These are phyloP conservation scores for Arthrobotrys megalospora DNA, from an alignment of 2,329 filamentous ascomycete genomes.

Conservation along the genomic window DNA sequence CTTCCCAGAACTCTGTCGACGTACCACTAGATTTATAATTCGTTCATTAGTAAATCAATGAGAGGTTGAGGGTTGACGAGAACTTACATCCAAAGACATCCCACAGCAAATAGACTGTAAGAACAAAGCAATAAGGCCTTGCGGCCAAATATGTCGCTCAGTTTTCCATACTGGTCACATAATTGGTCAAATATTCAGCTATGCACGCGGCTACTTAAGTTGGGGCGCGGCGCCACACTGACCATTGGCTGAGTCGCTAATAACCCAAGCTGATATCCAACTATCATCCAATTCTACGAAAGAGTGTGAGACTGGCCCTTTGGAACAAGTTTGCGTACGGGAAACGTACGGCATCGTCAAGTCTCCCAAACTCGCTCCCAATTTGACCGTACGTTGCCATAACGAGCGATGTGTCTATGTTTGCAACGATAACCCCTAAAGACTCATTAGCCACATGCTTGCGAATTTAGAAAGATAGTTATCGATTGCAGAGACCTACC, in stretches of 20 bases:
- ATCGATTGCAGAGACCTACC: constrained; percentile 9
- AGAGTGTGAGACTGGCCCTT: background rate
- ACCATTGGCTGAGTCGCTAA: constrained; percentile 54
- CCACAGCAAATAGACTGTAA: constrained; percentile 76
- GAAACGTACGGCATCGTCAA: constrained; percentile 42
- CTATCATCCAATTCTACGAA: constrained; percentile 57
- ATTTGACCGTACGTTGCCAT: constrained; percentile 76
- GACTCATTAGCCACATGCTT: background rate
- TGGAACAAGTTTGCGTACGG: too few relatives aligned
- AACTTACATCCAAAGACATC: constrained; percentile 71
- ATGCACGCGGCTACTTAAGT: background rate
- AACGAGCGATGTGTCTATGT: constrained; percentile 76
- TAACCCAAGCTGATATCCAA: constrained; percentile 55
- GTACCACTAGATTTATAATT: constrained; percentile 34
- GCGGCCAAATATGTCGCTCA: constrained; percentile 80
- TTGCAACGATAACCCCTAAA: constrained; percentile 76
- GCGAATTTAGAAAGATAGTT: background rate
- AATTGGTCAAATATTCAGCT: constrained; percentile 77
- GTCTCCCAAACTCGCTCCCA: constrained; percentile 73
- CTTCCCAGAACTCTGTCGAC: constrained; percentile 55
- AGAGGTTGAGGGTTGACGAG: too few relatives aligned
- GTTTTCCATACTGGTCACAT: constrained; percentile 80
- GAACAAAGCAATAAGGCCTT: constrained; percentile 77
- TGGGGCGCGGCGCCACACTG: constrained; percentile 2
- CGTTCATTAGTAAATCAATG: background rate